These are phyloP conservation scores for Neofusicoccum parvum DNA, from an alignment of 2,329 filamentous ascomycete species.

Conservation along the genomic window DNA sequence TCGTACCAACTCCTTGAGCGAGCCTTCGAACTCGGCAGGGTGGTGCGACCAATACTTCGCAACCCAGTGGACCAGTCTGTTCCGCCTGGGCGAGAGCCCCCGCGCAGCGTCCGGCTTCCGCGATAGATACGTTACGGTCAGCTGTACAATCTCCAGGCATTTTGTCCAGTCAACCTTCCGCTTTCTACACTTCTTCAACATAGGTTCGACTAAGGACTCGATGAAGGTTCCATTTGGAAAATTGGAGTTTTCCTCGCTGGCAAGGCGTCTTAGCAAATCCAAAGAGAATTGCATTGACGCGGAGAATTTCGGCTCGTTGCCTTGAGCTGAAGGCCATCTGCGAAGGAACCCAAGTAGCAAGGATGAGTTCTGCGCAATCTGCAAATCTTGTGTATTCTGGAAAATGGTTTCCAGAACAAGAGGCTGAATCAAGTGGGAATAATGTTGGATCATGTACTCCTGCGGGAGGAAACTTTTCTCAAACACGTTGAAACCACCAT, in stretches of 20 bases:
- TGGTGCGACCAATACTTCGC: neutral
- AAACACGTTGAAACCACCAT: neutral
- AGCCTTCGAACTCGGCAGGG: neutral
- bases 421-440: neutral
- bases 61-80: neutral
- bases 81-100: too few relatives aligned
- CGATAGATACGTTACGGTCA: neutral
- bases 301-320: neutral
- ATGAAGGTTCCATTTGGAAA: neutral
- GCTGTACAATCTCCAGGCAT: neutral
- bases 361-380: neutral
- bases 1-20: neutral
- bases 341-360: neutral
- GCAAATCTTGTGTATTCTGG: neutral
- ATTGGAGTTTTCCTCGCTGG: neutral
- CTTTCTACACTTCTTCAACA: neutral
- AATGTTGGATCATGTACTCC: neutral
- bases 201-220: neutral
- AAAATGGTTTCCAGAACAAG: neutral
- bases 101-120: neutral
- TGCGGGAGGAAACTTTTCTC: neutral
- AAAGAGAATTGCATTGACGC: neutral
- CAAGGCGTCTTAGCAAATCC: neutral
- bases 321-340: neutral
- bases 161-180: neutral